Conservation (phyloP, 345 rosid species). For the Arabidopsis arenosa region DNA sequence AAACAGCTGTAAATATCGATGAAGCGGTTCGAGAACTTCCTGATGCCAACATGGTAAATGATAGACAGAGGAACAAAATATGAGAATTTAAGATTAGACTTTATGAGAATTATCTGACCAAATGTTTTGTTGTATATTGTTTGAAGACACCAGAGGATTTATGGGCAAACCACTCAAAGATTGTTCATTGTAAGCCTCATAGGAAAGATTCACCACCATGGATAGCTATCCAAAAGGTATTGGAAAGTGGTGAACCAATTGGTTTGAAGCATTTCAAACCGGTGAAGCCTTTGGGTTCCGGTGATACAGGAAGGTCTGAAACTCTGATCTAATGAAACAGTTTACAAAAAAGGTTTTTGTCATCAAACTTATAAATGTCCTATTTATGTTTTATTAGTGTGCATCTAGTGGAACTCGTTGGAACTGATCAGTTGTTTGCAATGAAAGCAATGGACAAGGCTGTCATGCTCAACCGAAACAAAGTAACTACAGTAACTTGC, state of each 20-base stretch:
- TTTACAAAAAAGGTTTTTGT: background rate
- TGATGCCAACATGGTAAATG: constrained; percentile 82
- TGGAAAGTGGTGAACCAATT: constrained; percentile 70
- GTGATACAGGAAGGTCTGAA: constrained; percentile 94
- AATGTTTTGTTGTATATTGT: background rate
- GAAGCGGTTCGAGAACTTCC: constrained; percentile 96
- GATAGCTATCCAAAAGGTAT: constrained; percentile 81
- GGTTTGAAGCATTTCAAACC: constrained; percentile 85
- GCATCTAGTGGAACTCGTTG: constrained; percentile 86
- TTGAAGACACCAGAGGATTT: constrained; percentile 92
- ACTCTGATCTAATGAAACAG: background rate
- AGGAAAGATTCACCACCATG: constrained; percentile 75
- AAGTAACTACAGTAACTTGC: constrained; percentile 54
- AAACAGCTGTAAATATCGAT: constrained; percentile 86
- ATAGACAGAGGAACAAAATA: background rate
- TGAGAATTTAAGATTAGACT: constrained; percentile 14
- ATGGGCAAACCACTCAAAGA: constrained; percentile 86
- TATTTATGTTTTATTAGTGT: constrained; percentile 56
- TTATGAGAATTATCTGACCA: constrained; percentile 13
- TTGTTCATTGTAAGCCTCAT: constrained; percentile 86
- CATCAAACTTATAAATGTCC: background rate
- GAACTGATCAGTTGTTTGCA: constrained; percentile 72
- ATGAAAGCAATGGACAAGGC: constrained; percentile 98
- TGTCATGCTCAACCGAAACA: constrained; percentile 90
- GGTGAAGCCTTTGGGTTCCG: constrained; percentile 88